These are phyloP conservation scores for Amyloporia xantha DNA, from an alignment of 768 basidiomycete species.

Conservation along the genomic window DNA sequence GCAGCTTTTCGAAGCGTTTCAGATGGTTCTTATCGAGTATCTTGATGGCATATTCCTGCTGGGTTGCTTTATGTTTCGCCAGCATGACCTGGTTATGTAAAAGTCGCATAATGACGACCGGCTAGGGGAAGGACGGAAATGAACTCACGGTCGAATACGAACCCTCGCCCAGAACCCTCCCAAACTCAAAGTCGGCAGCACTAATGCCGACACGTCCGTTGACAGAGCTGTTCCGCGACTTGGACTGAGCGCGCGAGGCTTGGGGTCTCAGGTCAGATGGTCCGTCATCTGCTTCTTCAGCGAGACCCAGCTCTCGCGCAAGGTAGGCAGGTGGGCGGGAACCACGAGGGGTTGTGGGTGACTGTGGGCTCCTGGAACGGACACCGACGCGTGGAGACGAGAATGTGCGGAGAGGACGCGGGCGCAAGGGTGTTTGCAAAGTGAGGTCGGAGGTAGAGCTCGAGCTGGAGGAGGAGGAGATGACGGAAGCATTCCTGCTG, in stretches of 20 bases:
- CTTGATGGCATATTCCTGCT: slow-evolving; percentile 70
- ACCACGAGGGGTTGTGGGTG: slow-evolving; percentile 30
- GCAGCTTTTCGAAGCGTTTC: slow-evolving; percentile 68
- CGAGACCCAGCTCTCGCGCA: slow-evolving; percentile 46
- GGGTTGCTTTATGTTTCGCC: slow-evolving; percentile 46
- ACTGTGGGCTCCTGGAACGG: slow-evolving; percentile 46
- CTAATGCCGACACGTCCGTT: slow-evolving; percentile 33
- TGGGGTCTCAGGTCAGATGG: slow-evolving; percentile 12
- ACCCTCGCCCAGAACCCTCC: slow-evolving; percentile 70
- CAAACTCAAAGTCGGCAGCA: slow-evolving; percentile 66
- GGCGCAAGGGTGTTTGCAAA: slow-evolving; percentile 34
- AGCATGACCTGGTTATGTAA: slow-evolving; percentile 44
- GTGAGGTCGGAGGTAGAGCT: slow-evolving; percentile 38
- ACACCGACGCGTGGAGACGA: slow-evolving; percentile 42
- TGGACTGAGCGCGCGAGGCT: slow-evolving; percentile 25
- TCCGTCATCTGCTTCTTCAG: slow-evolving; percentile 23
- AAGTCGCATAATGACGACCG: not conserved
- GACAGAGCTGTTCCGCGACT: slow-evolving; percentile 40
- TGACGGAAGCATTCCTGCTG: slow-evolving; percentile 71
- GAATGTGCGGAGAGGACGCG: slow-evolving; percentile 54
- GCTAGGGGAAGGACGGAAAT: not conserved
- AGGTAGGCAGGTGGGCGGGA: slow-evolving; percentile 49
- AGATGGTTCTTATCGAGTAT: slow-evolving; percentile 82
- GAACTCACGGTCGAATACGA: slow-evolving; percentile 72
- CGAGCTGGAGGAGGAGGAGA: slow-evolving; percentile 59